These are phyloP conservation scores for Pachyrhizus erosus DNA, from an alignment of 306 rosid genomes.

Conservation along the genomic window DNA sequence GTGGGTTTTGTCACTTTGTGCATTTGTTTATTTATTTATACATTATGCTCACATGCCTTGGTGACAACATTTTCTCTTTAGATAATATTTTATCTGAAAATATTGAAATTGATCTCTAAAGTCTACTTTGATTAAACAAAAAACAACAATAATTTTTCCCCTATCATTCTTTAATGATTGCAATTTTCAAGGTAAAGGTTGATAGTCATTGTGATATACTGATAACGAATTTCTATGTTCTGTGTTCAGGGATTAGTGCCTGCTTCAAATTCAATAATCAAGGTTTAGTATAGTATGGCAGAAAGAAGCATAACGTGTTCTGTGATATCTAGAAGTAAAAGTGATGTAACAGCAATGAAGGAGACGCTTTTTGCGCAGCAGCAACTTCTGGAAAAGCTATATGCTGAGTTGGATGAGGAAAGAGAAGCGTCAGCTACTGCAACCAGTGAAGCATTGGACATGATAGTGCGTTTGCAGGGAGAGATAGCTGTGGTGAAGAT, in stretches of 20 bases:
- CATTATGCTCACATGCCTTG: background rate
- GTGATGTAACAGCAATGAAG: conserved; percentile 54
- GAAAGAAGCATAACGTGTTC: conserved; percentile 38
- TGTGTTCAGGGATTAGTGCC: conserved; percentile 45
- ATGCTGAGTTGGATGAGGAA: conserved; percentile 80
- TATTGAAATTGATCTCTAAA: background rate
- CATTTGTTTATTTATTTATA: background rate
- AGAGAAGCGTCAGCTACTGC: conserved; percentile 89
- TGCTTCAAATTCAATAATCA: conserved; percentile 19
- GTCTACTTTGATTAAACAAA: background rate
- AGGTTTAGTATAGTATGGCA: conserved; percentile 51
- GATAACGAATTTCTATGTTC: conserved; percentile 1
- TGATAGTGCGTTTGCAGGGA: conserved; percentile 93
- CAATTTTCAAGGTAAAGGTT: background rate
- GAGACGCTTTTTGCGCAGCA: conserved; percentile 74
- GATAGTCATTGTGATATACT: background rate
- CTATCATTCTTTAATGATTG: background rate
- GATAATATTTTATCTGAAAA: conserved; percentile 10
- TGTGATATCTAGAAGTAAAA: conserved; percentile 59
- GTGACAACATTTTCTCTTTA: conserved; percentile 4
- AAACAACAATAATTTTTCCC: background rate
- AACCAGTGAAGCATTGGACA: conserved; percentile 82
- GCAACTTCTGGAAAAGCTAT: conserved; percentile 74
- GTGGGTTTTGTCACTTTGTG: background rate
- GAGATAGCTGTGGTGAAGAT: conserved; percentile 81